Percentiles rank a stretch among this genome's conserved stretches.
phyloP scores from a whole-genome alignment of 2,329 filamentous ascomycete genomes.

The Aspergillus cejpii region DNA sequence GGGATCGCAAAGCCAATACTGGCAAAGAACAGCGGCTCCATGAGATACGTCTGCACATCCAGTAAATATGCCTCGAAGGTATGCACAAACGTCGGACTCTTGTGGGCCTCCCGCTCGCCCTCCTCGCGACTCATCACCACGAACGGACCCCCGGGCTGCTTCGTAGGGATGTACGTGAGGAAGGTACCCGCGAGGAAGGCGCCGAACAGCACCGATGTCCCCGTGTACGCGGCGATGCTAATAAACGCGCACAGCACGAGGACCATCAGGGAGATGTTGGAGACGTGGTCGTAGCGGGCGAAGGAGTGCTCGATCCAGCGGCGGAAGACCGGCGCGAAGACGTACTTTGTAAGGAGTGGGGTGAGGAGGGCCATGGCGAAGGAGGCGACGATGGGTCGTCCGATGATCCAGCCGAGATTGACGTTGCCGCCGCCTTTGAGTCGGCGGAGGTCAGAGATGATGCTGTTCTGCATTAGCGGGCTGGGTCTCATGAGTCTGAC shows the following conservation, averaged over 20 bases:
- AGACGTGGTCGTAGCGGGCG: slow-evolving; percentile 29
- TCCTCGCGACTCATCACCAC: slow-evolving; percentile 31
- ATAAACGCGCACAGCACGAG: slow-evolving; percentile 30
- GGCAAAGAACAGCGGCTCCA: slow-evolving; percentile 30
- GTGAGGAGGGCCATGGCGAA: slow-evolving; percentile 32
- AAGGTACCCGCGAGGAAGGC: slow-evolving; percentile 35
- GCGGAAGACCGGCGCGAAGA: slow-evolving; percentile 36
- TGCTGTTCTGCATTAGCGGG: too few relatives aligned
- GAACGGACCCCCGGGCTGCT: slow-evolving; percentile 33
- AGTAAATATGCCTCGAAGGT: slow-evolving; percentile 37
- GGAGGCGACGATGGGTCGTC: slow-evolving; percentile 37
- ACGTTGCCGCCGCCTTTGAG: slow-evolving; percentile 14
- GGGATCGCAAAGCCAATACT: slow-evolving; percentile 31
- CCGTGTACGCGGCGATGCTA: slow-evolving; percentile 32
- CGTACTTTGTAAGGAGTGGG: slow-evolving; percentile 33
- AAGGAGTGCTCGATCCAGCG: slow-evolving; percentile 32
- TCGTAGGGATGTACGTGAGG: slow-evolving; percentile 34
- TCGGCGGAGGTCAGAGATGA: slow-evolving; percentile 30
- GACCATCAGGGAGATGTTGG: slow-evolving; percentile 33
- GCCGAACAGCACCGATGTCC: slow-evolving; percentile 37
- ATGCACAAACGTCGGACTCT: slow-evolving; percentile 36
- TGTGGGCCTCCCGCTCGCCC: slow-evolving; percentile 29
- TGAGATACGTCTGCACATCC: slow-evolving; percentile 30
- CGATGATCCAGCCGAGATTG: slow-evolving; percentile 36
- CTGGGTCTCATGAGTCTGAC: too few relatives aligned